Evolutionary conservation across 192 early-diverging fungal species (phyloP), one percentile per base, ranked within the genome.

Genomic region (Coemansia sp.): DNA sequence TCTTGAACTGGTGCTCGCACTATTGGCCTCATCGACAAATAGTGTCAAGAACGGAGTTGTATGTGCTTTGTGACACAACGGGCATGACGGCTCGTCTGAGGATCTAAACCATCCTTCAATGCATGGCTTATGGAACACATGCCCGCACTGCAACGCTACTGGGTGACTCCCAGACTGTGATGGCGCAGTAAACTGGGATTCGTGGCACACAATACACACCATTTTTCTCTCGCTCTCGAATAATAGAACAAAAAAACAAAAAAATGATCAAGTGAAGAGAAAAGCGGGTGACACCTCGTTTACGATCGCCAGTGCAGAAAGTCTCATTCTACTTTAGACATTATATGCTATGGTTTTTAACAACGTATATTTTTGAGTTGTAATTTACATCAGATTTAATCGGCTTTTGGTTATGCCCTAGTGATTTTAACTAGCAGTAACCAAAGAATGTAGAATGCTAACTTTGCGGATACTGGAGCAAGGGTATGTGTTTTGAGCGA

Each of bases 121-220:
- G 25, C 71, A 74, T 4, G 48, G 8, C 17, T 49, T 57, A 45
- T 74, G 65, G 51, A 62, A 67, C 3, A 54, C 57, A 41, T 74
- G 71, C 2, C 72, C 72, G 17, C 71, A 73, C 12, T 41, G 38
- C 38, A 73, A 41, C 3, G 59, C 52, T 17, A 35, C 64, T 19
- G 71, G 71, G 8, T 22, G 37, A 6, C 52, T 27, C 16, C 6
- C 12, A 10, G 56, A 17, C 35, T 14, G 54, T 1, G 45, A 12
- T 17, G 51, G 47, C 1, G 64, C 45, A 25, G 62, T 67, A 59
- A 73, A 73, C 10, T 57, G 54, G 2, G 60, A 67, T 19, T 73
- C 71, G 25, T 59, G 23, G 50, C 71, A 67, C 21, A 67, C 19
- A 53, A 59, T 50, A 21, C 65, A 67, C 29, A 53, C 57, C 65